phyloP scores from a whole-genome alignment of 345 rosid species.

The Brassica juncea region DNA sequence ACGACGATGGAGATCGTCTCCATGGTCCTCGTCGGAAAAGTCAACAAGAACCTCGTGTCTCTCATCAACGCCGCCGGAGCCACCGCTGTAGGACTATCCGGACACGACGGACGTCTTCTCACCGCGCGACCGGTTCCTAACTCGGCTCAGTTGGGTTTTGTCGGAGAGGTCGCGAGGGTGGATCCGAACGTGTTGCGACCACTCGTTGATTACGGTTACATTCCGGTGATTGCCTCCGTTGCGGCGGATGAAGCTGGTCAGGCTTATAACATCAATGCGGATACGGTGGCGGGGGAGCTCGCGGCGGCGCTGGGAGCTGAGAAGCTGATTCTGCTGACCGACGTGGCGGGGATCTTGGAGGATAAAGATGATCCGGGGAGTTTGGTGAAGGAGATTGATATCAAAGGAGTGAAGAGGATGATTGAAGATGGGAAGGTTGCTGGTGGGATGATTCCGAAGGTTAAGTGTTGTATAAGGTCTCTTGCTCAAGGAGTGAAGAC shows the following conservation, averaged over 20 bases:
- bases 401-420: slow-evolving; percentile 84
- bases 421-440: slow-evolving; percentile 68
- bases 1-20: slow-evolving; percentile 94
- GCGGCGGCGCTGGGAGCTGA: slow-evolving; percentile 95
- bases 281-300: slow-evolving; percentile 90
- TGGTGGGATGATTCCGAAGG: slow-evolving; percentile 97
- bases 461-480: slow-evolving; percentile 80
- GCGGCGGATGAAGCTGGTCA: slow-evolving; percentile 79
- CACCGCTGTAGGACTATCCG: slow-evolving; percentile 82
- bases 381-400: slow-evolving; percentile 81
- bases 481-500: slow-evolving; percentile 89
- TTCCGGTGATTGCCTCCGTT: slow-evolving; percentile 91
- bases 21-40: slow-evolving; percentile 89
- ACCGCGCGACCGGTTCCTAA: slow-evolving; percentile 75
- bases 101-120: slow-evolving; percentile 86
- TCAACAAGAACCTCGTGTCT: slow-evolving; percentile 78
- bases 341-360: slow-evolving; percentile 81
- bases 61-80: slow-evolving; percentile 82
- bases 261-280: slow-evolving; percentile 86
- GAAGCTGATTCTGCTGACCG: slow-evolving; percentile 81
- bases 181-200: slow-evolving; percentile 64
- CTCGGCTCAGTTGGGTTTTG: slow-evolving; percentile 72
- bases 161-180: slow-evolving; percentile 79
- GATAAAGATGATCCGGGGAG: slow-evolving; percentile 62
- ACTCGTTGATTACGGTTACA: slow-evolving; percentile 56